A percentile compares a stretch with the other conserved stretches of the same genome.
Conservation (phyloP, 179 eudicot genomes). For the Sideroxylon spinosum region DNA sequence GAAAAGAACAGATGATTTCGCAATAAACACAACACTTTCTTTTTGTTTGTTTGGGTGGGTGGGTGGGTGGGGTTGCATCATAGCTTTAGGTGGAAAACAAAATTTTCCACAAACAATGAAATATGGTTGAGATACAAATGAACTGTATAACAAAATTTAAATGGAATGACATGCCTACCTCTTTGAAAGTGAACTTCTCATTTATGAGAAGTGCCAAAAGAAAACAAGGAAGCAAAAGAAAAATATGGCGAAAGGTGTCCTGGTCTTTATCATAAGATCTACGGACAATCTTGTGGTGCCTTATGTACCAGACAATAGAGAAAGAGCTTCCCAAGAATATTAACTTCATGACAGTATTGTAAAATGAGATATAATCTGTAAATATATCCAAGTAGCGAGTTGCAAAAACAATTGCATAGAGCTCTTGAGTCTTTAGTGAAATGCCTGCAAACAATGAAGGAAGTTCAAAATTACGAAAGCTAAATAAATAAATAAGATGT, state of each 20-base stretch:
- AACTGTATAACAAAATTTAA: neutral
- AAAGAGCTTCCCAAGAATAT: conserved; percentile 82
- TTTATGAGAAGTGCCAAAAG: conserved; percentile 57
- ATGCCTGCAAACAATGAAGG: conserved; percentile 47
- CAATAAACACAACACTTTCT: neutral
- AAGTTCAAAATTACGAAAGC: neutral
- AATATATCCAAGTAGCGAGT: conserved; percentile 93
- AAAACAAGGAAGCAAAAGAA: conserved; percentile 77
- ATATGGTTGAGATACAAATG: neutral
- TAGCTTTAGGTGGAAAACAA: neutral
- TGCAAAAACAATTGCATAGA: conserved; percentile 80
- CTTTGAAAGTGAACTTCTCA: conserved; percentile 73
- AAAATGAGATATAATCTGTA: conserved; percentile 71
- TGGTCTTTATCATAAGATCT: conserved; percentile 95
- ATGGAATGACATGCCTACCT: conserved; percentile 39
- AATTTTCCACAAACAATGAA: neutral
- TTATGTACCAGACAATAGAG: conserved; percentile 92
- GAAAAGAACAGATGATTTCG: neutral
- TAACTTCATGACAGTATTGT: conserved; percentile 80
- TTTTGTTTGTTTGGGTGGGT: too few relatives aligned
- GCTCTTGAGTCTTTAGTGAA: conserved; percentile 94
- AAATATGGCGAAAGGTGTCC: conserved; percentile 85
- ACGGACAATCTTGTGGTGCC: conserved; percentile 79
- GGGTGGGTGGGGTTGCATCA: neutral
- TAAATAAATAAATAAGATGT: neutral